Conservation (phyloP, 2,329 filamentous ascomycete genomes). For the Lizonia empirigonia region DNA sequence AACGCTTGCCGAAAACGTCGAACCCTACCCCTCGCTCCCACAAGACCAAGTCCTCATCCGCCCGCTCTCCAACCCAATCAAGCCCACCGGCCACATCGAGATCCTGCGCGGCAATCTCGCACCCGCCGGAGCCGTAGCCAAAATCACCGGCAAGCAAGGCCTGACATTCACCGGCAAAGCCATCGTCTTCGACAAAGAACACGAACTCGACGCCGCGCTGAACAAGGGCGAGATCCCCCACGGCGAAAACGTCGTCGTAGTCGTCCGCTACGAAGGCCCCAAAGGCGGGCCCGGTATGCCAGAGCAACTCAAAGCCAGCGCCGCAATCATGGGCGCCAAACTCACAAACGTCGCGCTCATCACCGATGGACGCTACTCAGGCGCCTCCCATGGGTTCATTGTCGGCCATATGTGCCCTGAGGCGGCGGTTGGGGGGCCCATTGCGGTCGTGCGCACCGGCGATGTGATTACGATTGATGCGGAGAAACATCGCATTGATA, state of each 20-base stretch:
- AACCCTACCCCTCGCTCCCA: slow-evolving; percentile 74
- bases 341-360: slow-evolving; percentile 87
- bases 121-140: slow-evolving; percentile 87
- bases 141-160: slow-evolving; percentile 96
- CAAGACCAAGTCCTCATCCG: slow-evolving; percentile 84
- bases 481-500: slow-evolving; percentile 71
- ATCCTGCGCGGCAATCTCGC: slow-evolving; percentile 87
- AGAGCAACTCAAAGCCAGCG: slow-evolving; percentile 86
- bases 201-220: slow-evolving; percentile 75
- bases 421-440: slow-evolving; percentile 85
- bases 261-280: slow-evolving; percentile 92
- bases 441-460: slow-evolving; percentile 79
- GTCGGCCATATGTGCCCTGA: slow-evolving; percentile 93
- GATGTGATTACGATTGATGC: slow-evolving; percentile 88
- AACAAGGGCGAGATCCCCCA: slow-evolving; percentile 71
- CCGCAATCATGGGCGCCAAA: slow-evolving; percentile 90
- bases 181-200: slow-evolving; percentile 85
- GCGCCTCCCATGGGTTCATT: slow-evolving; percentile 89
- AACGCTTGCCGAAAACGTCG: slow-evolving; percentile 81
- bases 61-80: slow-evolving; percentile 81
- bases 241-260: slow-evolving; percentile 81
- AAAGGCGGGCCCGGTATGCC: slow-evolving; percentile 96
- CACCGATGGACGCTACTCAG: slow-evolving; percentile 88
- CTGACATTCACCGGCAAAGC: slow-evolving; percentile 80
- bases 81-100: slow-evolving; percentile 83